A percentile compares a stretch with the other conserved stretches of the same genome.
These are phyloP conservation scores for Amylostereum areolatum DNA, from an alignment of 1,284 basidiomycete genomes.

Conservation along the genomic window DNA sequence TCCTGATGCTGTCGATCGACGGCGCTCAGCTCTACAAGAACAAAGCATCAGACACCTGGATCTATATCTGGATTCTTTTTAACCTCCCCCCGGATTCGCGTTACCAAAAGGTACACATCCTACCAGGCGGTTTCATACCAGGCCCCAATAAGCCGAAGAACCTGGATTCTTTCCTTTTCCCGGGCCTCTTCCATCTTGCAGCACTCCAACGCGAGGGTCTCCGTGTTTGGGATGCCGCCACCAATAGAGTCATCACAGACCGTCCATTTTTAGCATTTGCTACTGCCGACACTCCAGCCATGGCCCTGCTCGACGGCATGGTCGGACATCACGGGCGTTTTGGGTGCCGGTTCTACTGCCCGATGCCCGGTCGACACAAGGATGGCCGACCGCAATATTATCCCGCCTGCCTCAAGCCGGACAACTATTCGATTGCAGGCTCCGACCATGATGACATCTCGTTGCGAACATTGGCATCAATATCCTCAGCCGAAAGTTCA, in stretches of 20 bases:
- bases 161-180: constrained; percentile 21
- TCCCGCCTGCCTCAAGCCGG: constrained; percentile 13
- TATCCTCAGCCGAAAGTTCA: no score
- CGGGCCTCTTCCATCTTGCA: constrained; percentile 24
- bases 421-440: not conserved
- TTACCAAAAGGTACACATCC: constrained; percentile 19
- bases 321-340: constrained; percentile 26
- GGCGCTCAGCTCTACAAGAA: constrained; percentile 23
- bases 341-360: constrained; percentile 25
- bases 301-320: constrained; percentile 22
- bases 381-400: constrained; percentile 17
- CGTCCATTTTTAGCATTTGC: constrained; percentile 18
- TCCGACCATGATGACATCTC: constrained; percentile 1
- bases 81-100: constrained; percentile 14
- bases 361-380: constrained; percentile 19
- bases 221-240: constrained; percentile 22
- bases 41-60: constrained; percentile 22
- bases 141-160: constrained; percentile 20
- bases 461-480: no score
- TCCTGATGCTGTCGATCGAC: constrained; percentile 23
- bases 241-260: constrained; percentile 3
- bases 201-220: constrained; percentile 24
- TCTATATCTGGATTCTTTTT: constrained; percentile 21
- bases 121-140: constrained; percentile 18
- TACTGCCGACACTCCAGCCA: constrained; percentile 27